Percentiles rank a stretch among this genome's conserved stretches.
Evolutionary conservation across 768 basidiomycete species (phyloP).

Genomic region (Serendipita sp.): DNA sequence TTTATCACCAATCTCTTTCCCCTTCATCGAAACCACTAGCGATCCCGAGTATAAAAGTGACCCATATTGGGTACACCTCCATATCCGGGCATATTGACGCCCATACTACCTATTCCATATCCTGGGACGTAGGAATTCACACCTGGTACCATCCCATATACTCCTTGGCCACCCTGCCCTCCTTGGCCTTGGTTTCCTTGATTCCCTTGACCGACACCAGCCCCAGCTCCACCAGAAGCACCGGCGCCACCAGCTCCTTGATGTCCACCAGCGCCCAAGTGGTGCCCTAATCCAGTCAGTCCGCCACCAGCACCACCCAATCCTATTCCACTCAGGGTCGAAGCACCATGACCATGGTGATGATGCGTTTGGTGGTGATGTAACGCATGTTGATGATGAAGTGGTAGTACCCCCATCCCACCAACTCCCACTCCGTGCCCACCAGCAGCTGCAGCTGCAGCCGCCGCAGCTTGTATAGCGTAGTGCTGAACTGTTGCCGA

Average conservation of each 20-base stretch:
- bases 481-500: not conserved
- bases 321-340: not conserved
- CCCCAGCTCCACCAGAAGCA: not conserved
- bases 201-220: not conserved
- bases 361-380: not conserved
- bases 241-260: not conserved
- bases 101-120: not conserved
- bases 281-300: not conserved
- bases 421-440: not conserved
- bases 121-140: not conserved
- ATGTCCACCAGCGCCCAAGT: not conserved
- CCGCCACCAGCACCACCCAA: not conserved
- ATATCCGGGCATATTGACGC: not conserved
- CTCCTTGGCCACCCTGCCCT: not conserved
- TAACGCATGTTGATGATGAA: not conserved
- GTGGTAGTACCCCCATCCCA: slow-evolving; percentile 1
- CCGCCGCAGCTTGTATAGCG: not conserved
- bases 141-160: not conserved
- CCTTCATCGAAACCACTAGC: not conserved
- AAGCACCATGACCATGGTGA: not conserved
- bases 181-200: not conserved
- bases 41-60: not conserved
- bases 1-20: not conserved
- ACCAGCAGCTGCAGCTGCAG: not conserved
- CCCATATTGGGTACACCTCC: not conserved